Conservation (phyloP, 2,329 filamentous ascomycete species). For the Botryosphaeria agaves region DNA sequence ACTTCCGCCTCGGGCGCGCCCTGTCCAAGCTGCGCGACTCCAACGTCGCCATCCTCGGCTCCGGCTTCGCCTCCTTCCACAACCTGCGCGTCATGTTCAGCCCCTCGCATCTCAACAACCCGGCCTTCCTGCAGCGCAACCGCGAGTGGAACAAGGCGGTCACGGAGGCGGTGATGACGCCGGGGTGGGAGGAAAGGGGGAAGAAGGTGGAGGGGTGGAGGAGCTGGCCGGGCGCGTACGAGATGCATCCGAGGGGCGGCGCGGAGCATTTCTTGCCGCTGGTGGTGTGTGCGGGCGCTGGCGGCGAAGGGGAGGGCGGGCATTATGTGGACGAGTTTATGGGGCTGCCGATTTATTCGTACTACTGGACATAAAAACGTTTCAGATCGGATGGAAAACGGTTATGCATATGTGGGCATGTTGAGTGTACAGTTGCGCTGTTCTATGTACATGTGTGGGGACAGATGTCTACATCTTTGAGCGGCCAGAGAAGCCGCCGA, state of each 20-base stretch:
- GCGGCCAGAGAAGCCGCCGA: not conserved
- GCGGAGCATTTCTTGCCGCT: slow-evolving; percentile 44
- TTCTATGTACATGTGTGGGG: too few relatives aligned
- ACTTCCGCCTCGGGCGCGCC: slow-evolving; percentile 36
- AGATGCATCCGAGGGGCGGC: slow-evolving; percentile 35
- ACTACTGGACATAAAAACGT: slow-evolving; percentile 31
- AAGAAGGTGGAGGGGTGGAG: slow-evolving; percentile 30
- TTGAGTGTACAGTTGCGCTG: too few relatives aligned
- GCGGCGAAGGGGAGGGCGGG: slow-evolving; percentile 22
- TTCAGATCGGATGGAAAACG: too few relatives aligned
- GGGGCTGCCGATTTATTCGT: slow-evolving; percentile 35
- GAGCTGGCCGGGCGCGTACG: slow-evolving; percentile 27
- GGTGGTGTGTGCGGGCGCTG: slow-evolving; percentile 37
- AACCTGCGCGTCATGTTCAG: slow-evolving; percentile 32
- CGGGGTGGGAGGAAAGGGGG: slow-evolving; percentile 18
- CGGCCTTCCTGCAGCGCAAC: slow-evolving; percentile 14
- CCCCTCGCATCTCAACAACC: slow-evolving; percentile 9
- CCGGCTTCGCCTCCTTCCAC: slow-evolving; percentile 41
- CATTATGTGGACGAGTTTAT: slow-evolving; percentile 32
- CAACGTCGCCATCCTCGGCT: slow-evolving; percentile 42
- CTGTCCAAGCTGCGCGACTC: slow-evolving; percentile 30
- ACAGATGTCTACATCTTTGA: not conserved
- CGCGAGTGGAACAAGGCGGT: slow-evolving; percentile 31
- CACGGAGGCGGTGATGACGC: slow-evolving; percentile 20
- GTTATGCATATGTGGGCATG: too few relatives aligned